phyloP scores from a whole-genome alignment of 2,329 filamentous ascomycete species.

The Epicoccum sorghinum region DNA sequence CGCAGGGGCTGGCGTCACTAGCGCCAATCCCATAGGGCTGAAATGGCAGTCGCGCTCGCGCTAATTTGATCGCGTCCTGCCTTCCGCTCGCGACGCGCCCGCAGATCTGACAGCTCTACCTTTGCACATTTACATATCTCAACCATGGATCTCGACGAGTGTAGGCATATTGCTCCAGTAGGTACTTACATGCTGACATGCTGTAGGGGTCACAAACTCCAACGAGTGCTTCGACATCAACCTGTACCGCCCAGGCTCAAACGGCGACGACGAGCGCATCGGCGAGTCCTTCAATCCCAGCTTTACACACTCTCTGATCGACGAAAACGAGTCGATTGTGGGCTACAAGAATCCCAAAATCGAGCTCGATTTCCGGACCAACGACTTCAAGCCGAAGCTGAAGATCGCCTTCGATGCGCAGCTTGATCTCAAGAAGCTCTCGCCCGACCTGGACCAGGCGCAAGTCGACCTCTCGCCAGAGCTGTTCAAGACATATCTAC shows the following conservation, averaged over 20 bases:
- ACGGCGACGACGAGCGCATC: constrained; percentile 30
- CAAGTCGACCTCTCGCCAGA: constrained; percentile 69
- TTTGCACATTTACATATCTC: background rate
- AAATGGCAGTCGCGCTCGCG: constrained; percentile 17
- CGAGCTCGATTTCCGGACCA: constrained; percentile 69
- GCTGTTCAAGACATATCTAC: constrained; percentile 51
- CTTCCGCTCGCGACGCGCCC: constrained; percentile 13
- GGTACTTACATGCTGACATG: constrained; percentile 13
- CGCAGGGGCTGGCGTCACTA: background rate
- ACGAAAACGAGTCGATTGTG: constrained; percentile 89
- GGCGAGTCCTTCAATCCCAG: constrained; percentile 78
- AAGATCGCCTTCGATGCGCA: constrained; percentile 74
- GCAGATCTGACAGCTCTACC: constrained; percentile 9
- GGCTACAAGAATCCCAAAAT: constrained; percentile 85
- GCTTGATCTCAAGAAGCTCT: constrained; percentile 70
- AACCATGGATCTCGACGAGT: constrained; percentile 42
- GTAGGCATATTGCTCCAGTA: constrained; percentile 23
- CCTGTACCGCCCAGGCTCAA: constrained; percentile 38
- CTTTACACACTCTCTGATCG: constrained; percentile 92
- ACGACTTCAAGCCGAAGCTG: constrained; percentile 80
- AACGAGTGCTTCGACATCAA: constrained; percentile 49
- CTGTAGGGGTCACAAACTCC: constrained; percentile 41
- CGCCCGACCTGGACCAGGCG: constrained; percentile 62
- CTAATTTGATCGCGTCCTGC: constrained; percentile 13
- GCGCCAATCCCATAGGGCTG: constrained; percentile 28